These are phyloP conservation scores for Penicillium cinerascens DNA, from an alignment of 495 filamentous ascomycete genomes.

Conservation along the genomic window DNA sequence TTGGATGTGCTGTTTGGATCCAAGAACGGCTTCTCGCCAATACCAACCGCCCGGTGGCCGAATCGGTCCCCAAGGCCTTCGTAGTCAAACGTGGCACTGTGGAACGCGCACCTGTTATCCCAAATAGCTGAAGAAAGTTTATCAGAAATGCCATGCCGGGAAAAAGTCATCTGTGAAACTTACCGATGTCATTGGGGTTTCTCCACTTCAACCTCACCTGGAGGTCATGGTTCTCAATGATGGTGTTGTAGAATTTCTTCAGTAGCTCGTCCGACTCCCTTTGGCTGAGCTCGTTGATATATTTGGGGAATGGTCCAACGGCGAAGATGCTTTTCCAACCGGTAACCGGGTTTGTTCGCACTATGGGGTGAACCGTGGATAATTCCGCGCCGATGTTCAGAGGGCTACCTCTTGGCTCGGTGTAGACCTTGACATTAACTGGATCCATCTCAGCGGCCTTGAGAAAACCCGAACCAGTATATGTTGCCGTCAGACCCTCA, in stretches of 20 bases:
- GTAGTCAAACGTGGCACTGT: slow-evolving; percentile 69
- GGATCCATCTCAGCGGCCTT: slow-evolving; percentile 41
- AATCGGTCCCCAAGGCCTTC: slow-evolving; percentile 58
- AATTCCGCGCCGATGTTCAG: slow-evolving; percentile 61
- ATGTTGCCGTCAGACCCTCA: slow-evolving; percentile 63
- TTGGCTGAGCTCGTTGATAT: slow-evolving; percentile 56
- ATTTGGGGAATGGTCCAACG: slow-evolving; percentile 56
- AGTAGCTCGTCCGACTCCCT: slow-evolving; percentile 34
- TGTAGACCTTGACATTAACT: slow-evolving; percentile 50
- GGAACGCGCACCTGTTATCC: slow-evolving; percentile 70
- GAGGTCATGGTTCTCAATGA: slow-evolving; percentile 71
- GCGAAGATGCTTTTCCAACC: slow-evolving; percentile 75
- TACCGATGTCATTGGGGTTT: slow-evolving; percentile 51
- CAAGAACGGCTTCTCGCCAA: slow-evolving; percentile 66
- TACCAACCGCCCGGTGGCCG: slow-evolving; percentile 56
- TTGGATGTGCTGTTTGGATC: slow-evolving; percentile 42
- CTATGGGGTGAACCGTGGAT: slow-evolving; percentile 62
- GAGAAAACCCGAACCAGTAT: slow-evolving; percentile 50
- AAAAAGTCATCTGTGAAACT: neutral
- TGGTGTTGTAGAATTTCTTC: slow-evolving; percentile 44
- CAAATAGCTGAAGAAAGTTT: slow-evolving; percentile 56
- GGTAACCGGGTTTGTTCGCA: slow-evolving; percentile 73
- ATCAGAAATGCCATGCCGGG: neutral
- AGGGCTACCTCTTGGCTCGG: slow-evolving; percentile 54
- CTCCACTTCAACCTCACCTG: slow-evolving; percentile 67